Evolutionary conservation across 1,139 yeast species (phyloP), one percentile per base, ranked within the genome.

Genomic region (Kodamaea alishanica): DNA sequence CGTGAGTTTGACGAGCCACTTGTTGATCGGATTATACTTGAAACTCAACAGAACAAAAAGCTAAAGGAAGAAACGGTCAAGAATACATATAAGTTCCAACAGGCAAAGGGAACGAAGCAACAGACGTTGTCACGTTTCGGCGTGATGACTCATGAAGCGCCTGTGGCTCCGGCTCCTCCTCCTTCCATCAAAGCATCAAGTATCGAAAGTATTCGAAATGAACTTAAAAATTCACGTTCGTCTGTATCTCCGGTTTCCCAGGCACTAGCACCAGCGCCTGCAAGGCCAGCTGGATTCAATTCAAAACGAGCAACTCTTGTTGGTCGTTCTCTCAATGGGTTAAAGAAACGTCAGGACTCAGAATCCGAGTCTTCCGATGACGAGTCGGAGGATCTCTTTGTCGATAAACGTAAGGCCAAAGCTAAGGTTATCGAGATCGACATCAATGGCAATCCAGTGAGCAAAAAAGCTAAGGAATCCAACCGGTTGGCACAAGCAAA

Each of bases 281-380:
- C 96, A 1, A 70, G 96, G 37, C 86, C 90, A 0, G 79, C 95
- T 1, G 97, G 96, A 0, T 90, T 88, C 60, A 85, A 88, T 54
- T 51, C 67, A 6, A 68, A 63, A 44, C 56, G 50, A 28, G 35
- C 50, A 5, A 44, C 54, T 1, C 52, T 44, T 1, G 66, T 61
- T 9, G 75, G 71, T n/a, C 58, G 68, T 24, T 69, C 73, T 0
- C 47, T 63, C 34, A 67, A 69, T 43, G 46, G 60, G 0, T 50
- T 64, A 33, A 65, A 60, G 47, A 63, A 60, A 46, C 58, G 52
- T 43, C 52, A 48, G 29, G 46, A 41, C 11, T 51, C 41, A 6
- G 70, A 63, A 11, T 57, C 64, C 3, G 70, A 65, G 26, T 60
- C 67, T 5, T 61, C 70, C 0, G 51, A 61, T 8, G 63, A 52